Percentiles rank a stretch among this genome's conserved stretches.
phyloP scores from a whole-genome alignment of 768 basidiomycete species.

The Ramaria sp. region DNA sequence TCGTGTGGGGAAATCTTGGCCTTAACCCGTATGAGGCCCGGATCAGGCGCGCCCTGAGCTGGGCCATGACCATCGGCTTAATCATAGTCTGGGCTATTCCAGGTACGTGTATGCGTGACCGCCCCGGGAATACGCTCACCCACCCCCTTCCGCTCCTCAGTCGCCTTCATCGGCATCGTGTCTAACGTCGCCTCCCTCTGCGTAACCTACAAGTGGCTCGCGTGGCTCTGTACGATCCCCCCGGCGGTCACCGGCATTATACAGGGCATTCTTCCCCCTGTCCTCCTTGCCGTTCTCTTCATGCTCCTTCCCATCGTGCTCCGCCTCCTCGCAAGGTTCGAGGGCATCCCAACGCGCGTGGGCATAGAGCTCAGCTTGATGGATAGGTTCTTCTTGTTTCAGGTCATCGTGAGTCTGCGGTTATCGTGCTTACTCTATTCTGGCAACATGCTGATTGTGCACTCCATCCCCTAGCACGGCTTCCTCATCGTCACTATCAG shows the following conservation, averaged over 20 bases:
- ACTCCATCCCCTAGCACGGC: conserved; percentile 50
- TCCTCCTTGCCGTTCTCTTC: conserved; percentile 83
- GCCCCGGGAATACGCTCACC: no score
- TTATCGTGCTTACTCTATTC: neutral
- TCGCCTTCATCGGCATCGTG: conserved; percentile 76
- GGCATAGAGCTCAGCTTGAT: conserved; percentile 85
- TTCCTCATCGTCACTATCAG: conserved; percentile 85
- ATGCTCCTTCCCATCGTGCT: conserved; percentile 78
- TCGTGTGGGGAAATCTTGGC: conserved; percentile 85
- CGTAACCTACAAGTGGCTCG: conserved; percentile 53
- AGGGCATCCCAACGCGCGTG: conserved; percentile 81
- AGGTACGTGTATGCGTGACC: conserved; percentile 30
- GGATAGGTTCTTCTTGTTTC: conserved; percentile 87
- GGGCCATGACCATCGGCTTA: conserved; percentile 64
- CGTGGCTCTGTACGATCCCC: conserved; percentile 75
- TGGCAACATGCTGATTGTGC: no score
- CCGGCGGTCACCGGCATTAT: conserved; percentile 66
- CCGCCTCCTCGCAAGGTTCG: conserved; percentile 68
- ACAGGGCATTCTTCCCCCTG: conserved; percentile 80
- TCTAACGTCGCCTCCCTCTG: conserved; percentile 75
- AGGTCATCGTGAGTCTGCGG: conserved; percentile 61
- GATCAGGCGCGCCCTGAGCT: conserved; percentile 55
- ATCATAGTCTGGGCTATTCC: conserved; percentile 83
- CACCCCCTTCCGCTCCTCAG: conserved; percentile 18
- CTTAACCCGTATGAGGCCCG: conserved; percentile 84